Conservation (phyloP, 2,329 filamentous ascomycete species). For the Phyllosticta ampelicida region DNA sequence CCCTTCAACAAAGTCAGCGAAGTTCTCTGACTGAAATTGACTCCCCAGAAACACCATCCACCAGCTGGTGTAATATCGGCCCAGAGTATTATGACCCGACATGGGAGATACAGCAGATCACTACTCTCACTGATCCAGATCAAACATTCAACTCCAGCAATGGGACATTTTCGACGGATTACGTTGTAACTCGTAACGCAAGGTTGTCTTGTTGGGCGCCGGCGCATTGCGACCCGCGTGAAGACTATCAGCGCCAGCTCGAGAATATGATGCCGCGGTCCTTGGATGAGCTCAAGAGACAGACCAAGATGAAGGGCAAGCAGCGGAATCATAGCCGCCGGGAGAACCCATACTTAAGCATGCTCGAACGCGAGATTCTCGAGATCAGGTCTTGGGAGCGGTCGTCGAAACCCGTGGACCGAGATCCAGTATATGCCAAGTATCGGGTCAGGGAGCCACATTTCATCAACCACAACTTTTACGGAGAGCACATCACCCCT, state of each 20-base stretch:
- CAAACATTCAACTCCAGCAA: constrained; percentile 27
- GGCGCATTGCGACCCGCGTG: background rate
- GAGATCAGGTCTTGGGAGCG: constrained; percentile 5
- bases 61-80: background rate
- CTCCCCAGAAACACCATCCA: background rate
- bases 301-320: constrained; percentile 7
- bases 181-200: constrained; percentile 13
- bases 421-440: constrained; percentile 6
- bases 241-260: constrained; percentile 5
- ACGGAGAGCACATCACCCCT: background rate
- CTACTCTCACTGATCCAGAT: constrained; percentile 16
- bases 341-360: constrained; percentile 3
- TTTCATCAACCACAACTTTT: constrained; percentile 10
- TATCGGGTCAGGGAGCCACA: constrained; percentile 4
- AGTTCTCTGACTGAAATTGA: background rate
- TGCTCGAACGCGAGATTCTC: constrained; percentile 7
- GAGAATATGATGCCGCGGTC: constrained; percentile 6
- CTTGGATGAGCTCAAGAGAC: constrained; percentile 6
- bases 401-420: background rate
- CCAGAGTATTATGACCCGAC: constrained; percentile 7
- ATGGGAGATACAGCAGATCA: constrained; percentile 6
- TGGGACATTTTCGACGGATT: constrained; percentile 39
- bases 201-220: background rate
- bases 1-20: background rate
- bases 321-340: constrained; percentile 5